These are phyloP conservation scores for Euphorbia tirucalli DNA, from an alignment of 345 rosid species.

Conservation along the genomic window DNA sequence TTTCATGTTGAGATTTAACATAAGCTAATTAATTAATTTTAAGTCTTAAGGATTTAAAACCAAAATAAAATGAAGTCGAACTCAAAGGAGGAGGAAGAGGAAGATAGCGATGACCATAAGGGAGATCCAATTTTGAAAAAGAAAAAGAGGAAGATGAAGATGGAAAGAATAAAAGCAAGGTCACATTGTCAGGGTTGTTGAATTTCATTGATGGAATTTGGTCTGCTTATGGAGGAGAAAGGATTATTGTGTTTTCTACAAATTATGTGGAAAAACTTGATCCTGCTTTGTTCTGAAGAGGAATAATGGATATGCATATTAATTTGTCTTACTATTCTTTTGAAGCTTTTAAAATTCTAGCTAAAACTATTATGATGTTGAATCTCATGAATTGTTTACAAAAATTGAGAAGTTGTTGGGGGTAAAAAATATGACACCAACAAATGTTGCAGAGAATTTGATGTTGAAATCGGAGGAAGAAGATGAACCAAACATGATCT, in stretches of 20 bases:
- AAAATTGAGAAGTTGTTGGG: slow-evolving; percentile 5
- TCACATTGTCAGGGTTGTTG: slow-evolving; percentile 11
- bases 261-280: slow-evolving; percentile 21
- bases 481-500: too few species aligned
- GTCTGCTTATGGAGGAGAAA: slow-evolving; percentile 20
- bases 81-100: not conserved
- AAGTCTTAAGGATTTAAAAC: too few species aligned
- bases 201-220: too few species aligned
- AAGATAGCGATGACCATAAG: not conserved
- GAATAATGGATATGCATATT: slow-evolving; percentile 18
- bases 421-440: slow-evolving; percentile 9
- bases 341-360: slow-evolving; percentile 16
- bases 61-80: too few species aligned
- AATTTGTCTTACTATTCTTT: slow-evolving; percentile 12
- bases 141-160: not conserved
- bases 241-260: slow-evolving; percentile 16
- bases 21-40: too few species aligned
- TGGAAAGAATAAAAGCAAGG: not conserved
- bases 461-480: too few species aligned
- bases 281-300: slow-evolving; percentile 20
- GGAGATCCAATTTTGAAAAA: slow-evolving; percentile 7
- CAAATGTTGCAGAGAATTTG: slow-evolving; percentile 16
- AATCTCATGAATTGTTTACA: slow-evolving; percentile 1
- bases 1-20: too few species aligned
- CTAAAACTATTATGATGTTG: slow-evolving; percentile 1